phyloP scores from a whole-genome alignment of 176 grass and related monocot genomes.

The Neostapfia colusana region DNA sequence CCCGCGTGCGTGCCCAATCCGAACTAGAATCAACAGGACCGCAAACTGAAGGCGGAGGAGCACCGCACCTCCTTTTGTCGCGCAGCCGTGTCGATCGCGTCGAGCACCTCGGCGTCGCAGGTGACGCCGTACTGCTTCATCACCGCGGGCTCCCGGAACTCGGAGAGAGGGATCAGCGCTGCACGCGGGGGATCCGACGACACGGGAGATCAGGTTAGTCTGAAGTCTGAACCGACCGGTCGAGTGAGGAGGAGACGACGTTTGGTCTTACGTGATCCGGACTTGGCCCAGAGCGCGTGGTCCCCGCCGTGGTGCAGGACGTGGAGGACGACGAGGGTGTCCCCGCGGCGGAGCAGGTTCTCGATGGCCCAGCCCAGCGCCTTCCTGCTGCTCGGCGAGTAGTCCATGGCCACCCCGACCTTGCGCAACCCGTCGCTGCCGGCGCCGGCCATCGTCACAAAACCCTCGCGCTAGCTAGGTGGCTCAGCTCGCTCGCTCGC shows the following conservation, averaged over 20 bases:
- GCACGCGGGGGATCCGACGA: neutral
- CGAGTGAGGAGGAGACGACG: neutral
- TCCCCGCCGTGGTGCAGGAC: conserved; percentile 42
- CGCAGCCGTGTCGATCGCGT: conserved; percentile 73
- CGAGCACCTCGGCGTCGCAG: conserved; percentile 70
- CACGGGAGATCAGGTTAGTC: neutral
- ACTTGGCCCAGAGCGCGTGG: conserved; percentile 60
- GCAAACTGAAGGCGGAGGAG: neutral
- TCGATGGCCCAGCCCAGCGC: conserved; percentile 62
- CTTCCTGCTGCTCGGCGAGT: conserved; percentile 72
- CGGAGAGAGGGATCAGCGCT: conserved; percentile 82
- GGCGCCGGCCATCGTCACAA: conserved; percentile 30
- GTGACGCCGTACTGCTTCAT: conserved; percentile 65
- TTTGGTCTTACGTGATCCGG: conserved; percentile 58
- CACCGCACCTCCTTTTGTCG: conserved; percentile 60
- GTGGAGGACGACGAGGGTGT: conserved; percentile 68
- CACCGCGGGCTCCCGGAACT: conserved; percentile 66
- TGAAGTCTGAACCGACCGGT: neutral
- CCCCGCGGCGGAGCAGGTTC: conserved; percentile 62
- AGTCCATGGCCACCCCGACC: conserved; percentile 75
- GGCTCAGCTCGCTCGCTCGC: neutral
- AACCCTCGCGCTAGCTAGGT: neutral
- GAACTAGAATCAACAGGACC: neutral
- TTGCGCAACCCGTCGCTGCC: conserved; percentile 40
- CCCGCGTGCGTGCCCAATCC: neutral